Conservation (phyloP, 1,284 basidiomycete genomes). For the Cystobasidiaceae sp. region DNA sequence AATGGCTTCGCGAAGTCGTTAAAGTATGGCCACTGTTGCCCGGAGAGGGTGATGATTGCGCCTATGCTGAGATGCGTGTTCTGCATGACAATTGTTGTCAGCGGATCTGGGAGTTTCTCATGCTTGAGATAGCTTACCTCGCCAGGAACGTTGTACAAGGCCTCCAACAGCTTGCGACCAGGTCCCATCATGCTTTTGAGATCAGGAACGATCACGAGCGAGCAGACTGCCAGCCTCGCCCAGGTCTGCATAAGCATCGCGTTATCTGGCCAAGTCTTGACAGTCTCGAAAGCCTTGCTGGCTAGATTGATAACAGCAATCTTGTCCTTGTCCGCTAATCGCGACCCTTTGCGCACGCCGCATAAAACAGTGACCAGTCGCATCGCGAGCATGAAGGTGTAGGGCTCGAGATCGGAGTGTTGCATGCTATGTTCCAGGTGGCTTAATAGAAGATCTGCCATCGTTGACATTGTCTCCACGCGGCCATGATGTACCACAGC, state of each 20-base stretch:
- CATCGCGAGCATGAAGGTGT: not conserved
- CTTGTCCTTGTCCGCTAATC: slow-evolving; percentile 9
- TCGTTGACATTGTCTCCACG: too few species aligned
- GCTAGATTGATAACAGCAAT: not conserved
- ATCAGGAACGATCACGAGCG: slow-evolving; percentile 6
- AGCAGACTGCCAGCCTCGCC: not conserved
- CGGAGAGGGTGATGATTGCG: not conserved
- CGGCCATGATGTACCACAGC: slow-evolving; percentile 5
- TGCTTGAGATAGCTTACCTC: not conserved
- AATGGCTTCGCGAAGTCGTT: slow-evolving; percentile 18
- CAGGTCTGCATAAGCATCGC: not conserved
- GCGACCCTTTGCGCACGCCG: slow-evolving; percentile 3
- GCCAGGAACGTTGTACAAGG: not conserved
- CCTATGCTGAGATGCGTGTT: not conserved
- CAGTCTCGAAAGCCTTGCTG: not conserved
- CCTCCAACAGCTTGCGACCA: slow-evolving; percentile 13
- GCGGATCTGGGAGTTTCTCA: too few species aligned
- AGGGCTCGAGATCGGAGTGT: not conserved
- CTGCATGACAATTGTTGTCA: not conserved
- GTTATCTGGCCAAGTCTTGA: not conserved
- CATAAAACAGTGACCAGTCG: not conserved
- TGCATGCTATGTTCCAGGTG: not conserved
- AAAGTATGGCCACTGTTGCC: slow-evolving; percentile 21
- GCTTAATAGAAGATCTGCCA: too few species aligned
- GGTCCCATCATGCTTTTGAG: slow-evolving; percentile 4